phyloP scores from a whole-genome alignment of 345 rosid species.

The Populus tremula region DNA sequence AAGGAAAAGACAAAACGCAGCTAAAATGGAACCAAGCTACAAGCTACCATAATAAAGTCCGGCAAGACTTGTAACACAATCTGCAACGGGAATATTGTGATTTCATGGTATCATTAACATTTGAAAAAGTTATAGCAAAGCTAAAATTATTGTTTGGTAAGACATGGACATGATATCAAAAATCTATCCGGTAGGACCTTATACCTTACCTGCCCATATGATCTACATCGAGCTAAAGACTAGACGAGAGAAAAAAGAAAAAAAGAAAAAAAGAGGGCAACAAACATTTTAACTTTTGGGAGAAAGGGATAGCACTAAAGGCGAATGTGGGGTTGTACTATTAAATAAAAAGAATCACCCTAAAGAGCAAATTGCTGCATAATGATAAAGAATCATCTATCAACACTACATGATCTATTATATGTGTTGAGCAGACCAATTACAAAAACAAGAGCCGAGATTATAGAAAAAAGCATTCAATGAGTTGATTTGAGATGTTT shows the following conservation, averaged over 20 bases:
- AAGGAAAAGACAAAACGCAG: not conserved
- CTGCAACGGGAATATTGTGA: not conserved
- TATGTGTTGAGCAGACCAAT: no score
- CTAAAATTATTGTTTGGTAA: constrained; percentile 22
- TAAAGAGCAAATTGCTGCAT: not conserved
- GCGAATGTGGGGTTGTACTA: not conserved
- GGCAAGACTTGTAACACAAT: not conserved
- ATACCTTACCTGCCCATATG: not conserved
- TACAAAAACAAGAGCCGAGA: no score
- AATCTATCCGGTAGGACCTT: constrained; percentile 6
- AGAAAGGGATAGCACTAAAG: not conserved
- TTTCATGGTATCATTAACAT: constrained; percentile 8
- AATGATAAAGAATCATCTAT: not conserved
- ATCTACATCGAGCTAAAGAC: not conserved
- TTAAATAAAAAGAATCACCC: not conserved
- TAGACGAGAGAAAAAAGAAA: not conserved
- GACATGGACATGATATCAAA: constrained; percentile 20
- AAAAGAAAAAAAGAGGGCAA: not conserved
- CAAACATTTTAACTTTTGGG: not conserved
- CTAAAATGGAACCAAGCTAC: not conserved
- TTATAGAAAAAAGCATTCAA: no score
- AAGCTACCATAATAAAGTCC: not conserved
- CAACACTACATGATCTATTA: no score
- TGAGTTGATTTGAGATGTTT: no score
- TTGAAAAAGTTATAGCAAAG: not conserved